Evolutionary conservation across 345 rosid species (phyloP).

Genomic region (Lepidium sativum): DNA sequence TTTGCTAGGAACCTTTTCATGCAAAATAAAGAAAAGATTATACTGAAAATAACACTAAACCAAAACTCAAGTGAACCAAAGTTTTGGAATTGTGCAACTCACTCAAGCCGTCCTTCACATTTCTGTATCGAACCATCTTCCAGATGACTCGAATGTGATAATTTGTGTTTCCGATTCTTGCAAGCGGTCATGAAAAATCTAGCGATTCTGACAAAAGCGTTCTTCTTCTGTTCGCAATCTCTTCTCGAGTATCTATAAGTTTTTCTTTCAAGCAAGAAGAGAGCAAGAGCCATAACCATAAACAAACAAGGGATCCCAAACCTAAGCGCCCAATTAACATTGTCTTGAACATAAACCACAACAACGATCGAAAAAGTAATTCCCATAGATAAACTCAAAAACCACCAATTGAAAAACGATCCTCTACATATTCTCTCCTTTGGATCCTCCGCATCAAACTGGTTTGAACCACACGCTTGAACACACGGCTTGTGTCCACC

Average conservation of each 20-base stretch:
- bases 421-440: constrained; percentile 15
- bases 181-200: constrained; percentile 18
- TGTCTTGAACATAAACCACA: constrained; percentile 26
- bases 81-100: neutral
- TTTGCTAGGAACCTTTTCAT: constrained; percentile 35
- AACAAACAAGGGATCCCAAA: constrained; percentile 30
- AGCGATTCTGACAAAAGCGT: constrained; percentile 20
- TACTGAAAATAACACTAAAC: neutral
- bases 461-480: constrained; percentile 30
- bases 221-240: neutral
- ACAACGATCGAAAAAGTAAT: constrained; percentile 14
- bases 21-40: neutral
- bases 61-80: neutral
- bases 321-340: constrained; percentile 22
- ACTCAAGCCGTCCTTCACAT: constrained; percentile 6
- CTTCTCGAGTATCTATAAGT: constrained; percentile 8
- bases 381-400: constrained; percentile 20
- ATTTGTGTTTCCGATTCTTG: constrained; percentile 18
- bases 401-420: constrained; percentile 32
- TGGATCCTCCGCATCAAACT: constrained; percentile 23
- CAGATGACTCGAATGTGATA: neutral
- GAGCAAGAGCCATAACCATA: constrained; percentile 25
- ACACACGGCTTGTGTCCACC: constrained; percentile 32
- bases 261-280: constrained; percentile 24
- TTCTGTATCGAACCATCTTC: neutral